Base-by-base conservation (phyloP, 192 early-diverging fungal species). In the Thamnidium elegans region DNA sequence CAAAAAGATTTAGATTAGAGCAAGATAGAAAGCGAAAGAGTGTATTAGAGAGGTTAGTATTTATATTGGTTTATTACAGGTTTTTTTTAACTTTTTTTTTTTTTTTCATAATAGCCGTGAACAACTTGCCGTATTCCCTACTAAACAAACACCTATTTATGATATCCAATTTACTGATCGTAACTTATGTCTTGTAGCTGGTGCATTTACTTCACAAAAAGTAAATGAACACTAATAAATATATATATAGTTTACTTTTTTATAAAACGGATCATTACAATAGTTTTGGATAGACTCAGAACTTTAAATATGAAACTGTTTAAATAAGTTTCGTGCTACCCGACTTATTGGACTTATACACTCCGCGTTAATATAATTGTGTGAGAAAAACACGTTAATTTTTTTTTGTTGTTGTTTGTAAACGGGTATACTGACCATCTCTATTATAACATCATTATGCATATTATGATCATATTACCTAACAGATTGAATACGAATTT, bases 111-210 rank as follows among this genome's bases (percentile, higher is more conserved):
- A 54, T 67, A 76, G 74, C 45, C 52, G 44, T 43, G 83, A 87
- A 46, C 82, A 88, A 50, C 64, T 96, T 15, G 83, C 79, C 3
- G 84, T 90, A 0, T 97, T 89, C 74, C 85, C 84, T 10, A 99
- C 97, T 3, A 97, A 97, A 73, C 83, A 83, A 68, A 97, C 97
- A 39, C 94, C 97, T 0, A 85, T 96, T 23, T 93, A 92, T 69
- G 83, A 83, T 55, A 79, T 96, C 39, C 75, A 86, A 65, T 97
- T 94, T 74, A 95, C 89, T 17, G 80, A 83, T 67, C 81, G 90
- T 34, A 99, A 97, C 70, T 76, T 99, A 9, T 85, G 90, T 43
- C 74, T 96, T 19, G 90, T 93, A 26, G 74, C 90, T 50, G 97
- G 97, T 30, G 87, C 92, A 1, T 98, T 87, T 59, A 61, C 61